Conservation (phyloP, 2,329 filamentous ascomycete genomes). For the Fusarium beomiforme region DNA sequence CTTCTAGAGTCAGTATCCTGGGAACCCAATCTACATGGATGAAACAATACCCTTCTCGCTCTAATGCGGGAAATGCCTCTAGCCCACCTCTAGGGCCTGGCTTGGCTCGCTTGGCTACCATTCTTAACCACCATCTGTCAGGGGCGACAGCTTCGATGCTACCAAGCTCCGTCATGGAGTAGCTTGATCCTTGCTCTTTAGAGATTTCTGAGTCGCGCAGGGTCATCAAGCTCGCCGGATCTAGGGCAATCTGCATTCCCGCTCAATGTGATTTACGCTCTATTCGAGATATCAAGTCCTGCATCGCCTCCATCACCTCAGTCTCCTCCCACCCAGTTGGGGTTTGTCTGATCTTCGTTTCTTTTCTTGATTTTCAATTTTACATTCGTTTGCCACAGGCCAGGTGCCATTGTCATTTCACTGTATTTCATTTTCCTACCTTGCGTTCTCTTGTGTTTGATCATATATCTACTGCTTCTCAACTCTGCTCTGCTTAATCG, state of each 20-base stretch:
- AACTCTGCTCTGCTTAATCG: constrained; percentile 14
- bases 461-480: constrained; percentile 1
- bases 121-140: constrained; percentile 21
- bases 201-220: constrained; percentile 23
- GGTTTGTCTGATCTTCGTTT: constrained; percentile 27
- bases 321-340: constrained; percentile 8
- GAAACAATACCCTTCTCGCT: constrained; percentile 34
- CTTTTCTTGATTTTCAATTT: constrained; percentile 25
- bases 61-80: constrained; percentile 31
- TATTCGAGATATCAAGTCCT: constrained; percentile 31
- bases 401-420: constrained; percentile 25
- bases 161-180: constrained; percentile 34
- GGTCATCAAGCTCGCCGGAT: constrained; percentile 11
- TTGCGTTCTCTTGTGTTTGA: constrained; percentile 18
- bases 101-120: constrained; percentile 33
- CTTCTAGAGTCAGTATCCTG: constrained; percentile 1
- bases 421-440: constrained; percentile 16
- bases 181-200: constrained; percentile 27
- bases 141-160: constrained; percentile 28
- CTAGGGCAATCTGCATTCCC: constrained; percentile 20
- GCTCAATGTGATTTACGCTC: constrained; percentile 30
- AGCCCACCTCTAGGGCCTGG: constrained; percentile 14
- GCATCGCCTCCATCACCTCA: constrained; percentile 22
- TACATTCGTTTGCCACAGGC: constrained; percentile 33
- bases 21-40: constrained; percentile 21